Base-by-base conservation (phyloP, 2,329 filamentous ascomycete genomes). In the Talaromyces sp. region DNA sequence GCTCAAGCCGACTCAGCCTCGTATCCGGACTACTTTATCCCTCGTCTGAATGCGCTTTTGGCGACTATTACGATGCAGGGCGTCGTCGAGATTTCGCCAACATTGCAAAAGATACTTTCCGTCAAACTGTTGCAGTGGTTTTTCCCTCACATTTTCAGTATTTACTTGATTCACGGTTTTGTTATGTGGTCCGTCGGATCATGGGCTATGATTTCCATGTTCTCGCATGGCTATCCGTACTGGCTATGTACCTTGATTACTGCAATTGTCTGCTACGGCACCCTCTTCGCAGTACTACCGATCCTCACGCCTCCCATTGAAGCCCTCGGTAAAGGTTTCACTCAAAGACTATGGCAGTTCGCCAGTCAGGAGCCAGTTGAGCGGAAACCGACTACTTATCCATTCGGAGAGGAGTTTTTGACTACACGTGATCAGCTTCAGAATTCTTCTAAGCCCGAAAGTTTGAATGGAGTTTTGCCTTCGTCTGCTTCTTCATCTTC, bases 121-220 rank as follows among this genome's bases (percentile, higher is more conserved):
- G 71, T 75, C 3, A 76, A 74, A 25, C 58, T 77, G 25, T 73
- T 83, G 31, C 75, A 79, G 5, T 72, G 76, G 53, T 70, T 83
- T 19, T 82, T 82, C 70, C 81, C 81, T 5, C 81, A 83, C 69
- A 80, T 82, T 68, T 82, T 82, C 71, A 83, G 80, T 43, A 80
- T 83, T 63, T 83, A 83, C 68, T 76, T 83, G 7, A 74, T 82
- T 58, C 81, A 83, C 68, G 81, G 81, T 43, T 70, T 76, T 45
- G 69, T 76, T 19, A 75, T 75, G 66, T 76, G 73, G 73, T 68
- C 68, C 11, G 45, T 75, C 6, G 74, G 74, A 17, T 65, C 73
- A 17, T 69, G 67, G 63, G 58, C 69, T 7, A 69, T 67, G 49
- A 64, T 74, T 13, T 63, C 65, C 8, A 45, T 74, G 7, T 67